These are phyloP conservation scores for Babesia bigemina DNA, from an alignment of 169 alveolate species.

Conservation along the genomic window DNA sequence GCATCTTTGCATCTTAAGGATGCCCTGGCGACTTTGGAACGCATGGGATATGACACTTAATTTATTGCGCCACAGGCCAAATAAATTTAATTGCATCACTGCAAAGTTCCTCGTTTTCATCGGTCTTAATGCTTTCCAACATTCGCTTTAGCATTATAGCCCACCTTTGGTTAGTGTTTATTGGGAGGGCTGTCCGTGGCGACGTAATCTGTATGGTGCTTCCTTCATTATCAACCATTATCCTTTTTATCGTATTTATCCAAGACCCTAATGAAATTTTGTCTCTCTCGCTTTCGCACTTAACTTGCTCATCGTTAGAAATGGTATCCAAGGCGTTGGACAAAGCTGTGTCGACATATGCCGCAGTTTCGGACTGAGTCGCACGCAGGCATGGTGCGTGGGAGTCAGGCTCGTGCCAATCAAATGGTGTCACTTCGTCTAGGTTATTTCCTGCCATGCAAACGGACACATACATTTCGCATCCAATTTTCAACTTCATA, in stretches of 20 bases:
- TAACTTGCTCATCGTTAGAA: neutral
- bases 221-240: neutral
- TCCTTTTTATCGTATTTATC: slow-evolving; percentile 19
- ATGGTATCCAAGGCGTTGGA: neutral
- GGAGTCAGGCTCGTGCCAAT: neutral
- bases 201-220: slow-evolving; percentile 20
- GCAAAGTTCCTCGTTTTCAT: neutral
- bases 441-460: neutral
- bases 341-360: neutral
- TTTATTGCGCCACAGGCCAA: slow-evolving; percentile 18
- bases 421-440: neutral
- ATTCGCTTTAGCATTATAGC: slow-evolving; percentile 17
- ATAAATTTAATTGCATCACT: slow-evolving; percentile 37
- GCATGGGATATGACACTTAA: neutral
- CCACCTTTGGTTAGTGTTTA: slow-evolving; percentile 35
- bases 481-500: neutral
- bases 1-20: neutral
- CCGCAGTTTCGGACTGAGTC: slow-evolving; percentile 14
- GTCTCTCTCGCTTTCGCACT: slow-evolving; percentile 12
- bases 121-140: slow-evolving; percentile 7
- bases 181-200: slow-evolving; percentile 32
- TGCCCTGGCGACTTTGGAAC: neutral
- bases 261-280: slow-evolving; percentile 10
- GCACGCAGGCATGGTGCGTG: neutral
- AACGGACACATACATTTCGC: slow-evolving; percentile 7